These are phyloP conservation scores for Suillus tomentosus DNA, from an alignment of 768 basidiomycete genomes.

Conservation along the genomic window DNA sequence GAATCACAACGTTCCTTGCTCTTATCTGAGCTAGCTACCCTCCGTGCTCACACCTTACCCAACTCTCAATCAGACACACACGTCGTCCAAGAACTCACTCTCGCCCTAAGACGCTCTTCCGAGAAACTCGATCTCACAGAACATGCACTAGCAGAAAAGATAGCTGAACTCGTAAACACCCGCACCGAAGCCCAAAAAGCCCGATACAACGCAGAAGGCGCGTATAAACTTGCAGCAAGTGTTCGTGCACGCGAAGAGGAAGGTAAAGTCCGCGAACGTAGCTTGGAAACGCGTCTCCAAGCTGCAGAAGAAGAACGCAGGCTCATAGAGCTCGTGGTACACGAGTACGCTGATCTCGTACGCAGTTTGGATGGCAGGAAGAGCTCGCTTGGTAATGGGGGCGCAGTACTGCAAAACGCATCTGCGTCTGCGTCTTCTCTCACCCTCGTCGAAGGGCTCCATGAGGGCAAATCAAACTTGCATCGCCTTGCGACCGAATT, in stretches of 20 bases:
- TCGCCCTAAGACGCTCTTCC: slow-evolving; percentile 66
- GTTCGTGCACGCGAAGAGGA: slow-evolving; percentile 59
- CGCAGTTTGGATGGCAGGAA: slow-evolving; percentile 57
- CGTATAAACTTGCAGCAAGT: slow-evolving; percentile 56
- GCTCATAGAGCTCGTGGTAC: slow-evolving; percentile 64
- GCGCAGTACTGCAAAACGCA: slow-evolving; percentile 13
- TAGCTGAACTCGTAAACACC: slow-evolving; percentile 45
- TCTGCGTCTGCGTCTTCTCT: slow-evolving; percentile 23
- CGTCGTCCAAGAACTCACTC: slow-evolving; percentile 53
- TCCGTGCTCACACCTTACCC: slow-evolving; percentile 55
- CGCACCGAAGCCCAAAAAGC: slow-evolving; percentile 47
- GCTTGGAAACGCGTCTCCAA: slow-evolving; percentile 46
- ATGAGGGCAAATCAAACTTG: slow-evolving; percentile 50
- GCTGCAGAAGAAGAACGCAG: slow-evolving; percentile 57
- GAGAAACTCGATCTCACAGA: slow-evolving; percentile 71
- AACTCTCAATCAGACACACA: slow-evolving; percentile 32
- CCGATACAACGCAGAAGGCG: slow-evolving; percentile 46
- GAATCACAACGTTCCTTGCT: slow-evolving; percentile 63
- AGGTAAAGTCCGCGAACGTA: slow-evolving; percentile 47
- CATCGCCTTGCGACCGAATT: slow-evolving; percentile 53
- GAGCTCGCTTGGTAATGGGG: slow-evolving; percentile 20
- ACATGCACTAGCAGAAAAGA: slow-evolving; percentile 49
- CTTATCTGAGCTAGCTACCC: slow-evolving; percentile 52
- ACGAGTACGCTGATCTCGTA: slow-evolving; percentile 78
- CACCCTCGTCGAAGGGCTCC: slow-evolving; percentile 39